Evolutionary conservation across 768 basidiomycete genomes (phyloP), one percentile per base, ranked within the genome.

Genomic region (Gyrodon lividus): DNA sequence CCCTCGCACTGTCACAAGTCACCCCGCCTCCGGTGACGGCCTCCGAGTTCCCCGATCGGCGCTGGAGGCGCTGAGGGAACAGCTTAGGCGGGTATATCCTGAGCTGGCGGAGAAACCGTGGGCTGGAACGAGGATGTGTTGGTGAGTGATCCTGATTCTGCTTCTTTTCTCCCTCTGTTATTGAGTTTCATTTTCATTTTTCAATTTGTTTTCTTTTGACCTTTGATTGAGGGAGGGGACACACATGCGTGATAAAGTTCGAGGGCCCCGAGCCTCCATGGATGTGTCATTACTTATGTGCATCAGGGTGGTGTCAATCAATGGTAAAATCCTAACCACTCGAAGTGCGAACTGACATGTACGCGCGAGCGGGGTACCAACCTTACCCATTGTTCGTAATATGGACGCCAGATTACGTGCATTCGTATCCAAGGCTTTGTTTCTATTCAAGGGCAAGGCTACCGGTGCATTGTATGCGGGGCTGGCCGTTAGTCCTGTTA

Each of bases 91-190:
- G 28, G 72, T 92, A 22, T 94, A 88, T 69, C 96, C 95, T 22
- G 82, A 82, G 44, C 76, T 98, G 40, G 87, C 82, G 5, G 70
- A 81, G 57, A 87, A 84, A 66, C 79, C 87, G 0, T 89, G 93
- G 62, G 64, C 70, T 26, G 74, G 73, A 6, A 95, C 93, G 10
- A 72, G 95, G 52, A 68, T 98, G 56, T 98, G 95, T 71, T 98
- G 95, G 95, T 91, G 63, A 65, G 81, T 66, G 9, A 10, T 33
- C 2, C 14, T 12, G 23, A 26, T 43, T 22, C 6, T 35, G 42
- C 53, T 39, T 6, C 40, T 7, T 22, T 17, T 44, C 23, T 22
- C 2, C 24, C 39, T 39, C 13, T 30, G 7, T 31, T 39, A 6
- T 39, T 22, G 9, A 4, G 26, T 38, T 23, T 22, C 2, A 24